A percentile compares a stretch with the other conserved stretches of the same genome.
Evolutionary conservation across 352 stramenopile genomes (phyloP).

Genomic region (Lagenidium sp.): DNA sequence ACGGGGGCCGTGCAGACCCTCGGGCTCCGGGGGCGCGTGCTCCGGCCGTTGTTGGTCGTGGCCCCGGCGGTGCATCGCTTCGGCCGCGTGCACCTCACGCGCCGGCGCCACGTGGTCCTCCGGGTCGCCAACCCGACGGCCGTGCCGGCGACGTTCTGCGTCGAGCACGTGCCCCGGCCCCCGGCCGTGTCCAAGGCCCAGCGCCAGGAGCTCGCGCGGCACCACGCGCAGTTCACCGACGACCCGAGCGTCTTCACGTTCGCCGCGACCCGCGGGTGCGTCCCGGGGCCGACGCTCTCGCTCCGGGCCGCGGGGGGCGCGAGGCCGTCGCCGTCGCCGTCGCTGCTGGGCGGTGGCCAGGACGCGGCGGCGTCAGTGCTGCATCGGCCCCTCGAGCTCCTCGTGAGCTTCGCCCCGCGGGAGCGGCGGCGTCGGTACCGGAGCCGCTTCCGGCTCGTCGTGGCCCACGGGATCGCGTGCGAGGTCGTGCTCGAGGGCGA

Average conservation of each 20-base stretch:
- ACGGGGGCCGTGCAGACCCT: slow-evolving; percentile 59
- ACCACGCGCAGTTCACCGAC: slow-evolving; percentile 46
- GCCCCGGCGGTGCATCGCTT: slow-evolving; percentile 63
- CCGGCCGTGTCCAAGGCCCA: slow-evolving; percentile 46
- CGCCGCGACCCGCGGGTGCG: slow-evolving; percentile 22
- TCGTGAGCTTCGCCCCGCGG: slow-evolving; percentile 38
- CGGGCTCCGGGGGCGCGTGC: slow-evolving; percentile 28
- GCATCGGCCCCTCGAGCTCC: slow-evolving; percentile 28
- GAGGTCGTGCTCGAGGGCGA: slow-evolving; percentile 66
- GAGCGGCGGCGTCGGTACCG: slow-evolving; percentile 31
- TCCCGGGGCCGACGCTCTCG: slow-evolving; percentile 45
- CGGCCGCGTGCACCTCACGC: slow-evolving; percentile 45
- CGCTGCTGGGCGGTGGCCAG: slow-evolving; percentile 20
- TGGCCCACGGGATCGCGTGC: slow-evolving; percentile 47
- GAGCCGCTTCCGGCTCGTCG: slow-evolving; percentile 58
- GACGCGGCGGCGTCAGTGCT: slow-evolving; percentile 22
- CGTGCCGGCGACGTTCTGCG: slow-evolving; percentile 39
- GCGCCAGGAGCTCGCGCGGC: slow-evolving; percentile 32
- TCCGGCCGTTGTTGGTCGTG: slow-evolving; percentile 43
- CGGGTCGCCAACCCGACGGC: slow-evolving; percentile 52
- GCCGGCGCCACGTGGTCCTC: slow-evolving; percentile 29
- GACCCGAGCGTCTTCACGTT: slow-evolving; percentile 59
- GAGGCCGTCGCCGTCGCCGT: slow-evolving; percentile 24
- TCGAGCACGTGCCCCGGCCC: slow-evolving; percentile 45
- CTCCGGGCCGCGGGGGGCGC: slow-evolving; percentile 38